Evolutionary conservation across 2,329 filamentous ascomycete species (phyloP).

Genomic region (Nigrospora oryzae): DNA sequence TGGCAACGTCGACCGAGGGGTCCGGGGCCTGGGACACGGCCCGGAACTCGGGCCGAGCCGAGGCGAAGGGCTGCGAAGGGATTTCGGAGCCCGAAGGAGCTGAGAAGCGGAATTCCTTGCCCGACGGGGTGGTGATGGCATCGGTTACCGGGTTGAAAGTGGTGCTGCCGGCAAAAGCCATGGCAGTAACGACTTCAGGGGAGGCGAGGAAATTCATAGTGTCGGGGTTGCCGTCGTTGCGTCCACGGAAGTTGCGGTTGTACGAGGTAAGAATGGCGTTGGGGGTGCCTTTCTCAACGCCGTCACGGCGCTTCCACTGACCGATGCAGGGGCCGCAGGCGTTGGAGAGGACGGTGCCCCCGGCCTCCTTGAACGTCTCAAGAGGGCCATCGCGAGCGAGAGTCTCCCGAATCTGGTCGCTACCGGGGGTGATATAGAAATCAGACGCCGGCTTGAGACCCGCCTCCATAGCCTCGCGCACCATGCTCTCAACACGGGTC

Average conservation of each 20-base stretch:
- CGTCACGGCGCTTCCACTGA: constrained; percentile 90
- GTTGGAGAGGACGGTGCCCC: constrained; percentile 85
- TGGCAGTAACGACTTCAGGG: constrained; percentile 91
- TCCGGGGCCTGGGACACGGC: constrained; percentile 67
- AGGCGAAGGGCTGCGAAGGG: constrained; percentile 59
- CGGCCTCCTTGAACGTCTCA: constrained; percentile 75
- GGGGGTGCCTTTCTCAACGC: constrained; percentile 70
- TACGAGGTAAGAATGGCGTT: constrained; percentile 97
- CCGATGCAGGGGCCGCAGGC: constrained; percentile 92
- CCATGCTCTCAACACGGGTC: constrained; percentile 87
- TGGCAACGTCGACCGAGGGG: constrained; percentile 60
- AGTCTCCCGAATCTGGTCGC: constrained; percentile 93
- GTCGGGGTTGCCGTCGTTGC: constrained; percentile 91
- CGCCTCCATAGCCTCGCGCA: constrained; percentile 84
- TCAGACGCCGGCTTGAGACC: constrained; percentile 82
- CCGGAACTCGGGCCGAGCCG: constrained; percentile 57
- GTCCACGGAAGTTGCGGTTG: constrained; percentile 95
- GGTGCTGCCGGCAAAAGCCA: constrained; percentile 85
- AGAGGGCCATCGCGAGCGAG: constrained; percentile 84
- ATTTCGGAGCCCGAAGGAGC: constrained; percentile 65
- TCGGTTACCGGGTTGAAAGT: constrained; percentile 97
- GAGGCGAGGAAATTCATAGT: constrained; percentile 99
- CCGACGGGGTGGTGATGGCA: constrained; percentile 68
- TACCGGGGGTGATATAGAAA: constrained; percentile 95
- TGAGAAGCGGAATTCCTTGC: constrained; percentile 75